Conservation (phyloP, 2,329 filamentous ascomycete species). For the Neofusicoccum sp. region DNA sequence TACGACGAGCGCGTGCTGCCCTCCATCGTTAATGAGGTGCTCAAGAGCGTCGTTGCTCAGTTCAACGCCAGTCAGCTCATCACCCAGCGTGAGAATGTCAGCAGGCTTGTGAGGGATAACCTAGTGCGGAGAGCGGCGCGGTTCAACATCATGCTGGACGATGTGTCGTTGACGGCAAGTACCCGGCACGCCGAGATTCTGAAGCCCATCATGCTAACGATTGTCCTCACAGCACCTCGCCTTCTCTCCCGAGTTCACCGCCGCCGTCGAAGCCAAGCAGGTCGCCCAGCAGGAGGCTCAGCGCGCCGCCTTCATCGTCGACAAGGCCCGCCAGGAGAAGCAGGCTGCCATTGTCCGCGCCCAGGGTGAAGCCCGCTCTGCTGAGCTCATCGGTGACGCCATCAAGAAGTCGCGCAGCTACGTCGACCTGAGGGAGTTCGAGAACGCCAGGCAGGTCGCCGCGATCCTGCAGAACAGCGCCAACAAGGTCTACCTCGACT, state of each 20-base stretch:
- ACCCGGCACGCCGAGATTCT: slow-evolving; percentile 28
- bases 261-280: slow-evolving; percentile 70
- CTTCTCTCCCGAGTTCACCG: slow-evolving; percentile 71
- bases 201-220: slow-evolving; percentile 19
- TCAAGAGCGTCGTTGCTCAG: slow-evolving; percentile 97
- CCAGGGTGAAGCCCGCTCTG: slow-evolving; percentile 97
- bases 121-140: slow-evolving; percentile 85
- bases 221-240: slow-evolving; percentile 60
- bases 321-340: slow-evolving; percentile 99
- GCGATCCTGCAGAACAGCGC: slow-evolving; percentile 81
- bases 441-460: slow-evolving; percentile 93
- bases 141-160: slow-evolving; percentile 97
- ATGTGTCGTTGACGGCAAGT: slow-evolving; percentile 91
- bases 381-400: slow-evolving; percentile 95
- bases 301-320: slow-evolving; percentile 93
- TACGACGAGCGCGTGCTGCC: slow-evolving; percentile 98
- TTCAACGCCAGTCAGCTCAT: slow-evolving; percentile 99
- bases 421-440: slow-evolving; percentile 95
- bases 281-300: slow-evolving; percentile 89
- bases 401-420: slow-evolving; percentile 99
- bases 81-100: slow-evolving; percentile 97
- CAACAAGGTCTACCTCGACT: slow-evolving; percentile 94
- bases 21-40: slow-evolving; percentile 98
- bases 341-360: slow-evolving; percentile 98
- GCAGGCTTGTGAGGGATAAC: slow-evolving; percentile 88